phyloP scores from a whole-genome alignment of 1,139 yeast species.

The Saccharomycopsis hybrid region DNA sequence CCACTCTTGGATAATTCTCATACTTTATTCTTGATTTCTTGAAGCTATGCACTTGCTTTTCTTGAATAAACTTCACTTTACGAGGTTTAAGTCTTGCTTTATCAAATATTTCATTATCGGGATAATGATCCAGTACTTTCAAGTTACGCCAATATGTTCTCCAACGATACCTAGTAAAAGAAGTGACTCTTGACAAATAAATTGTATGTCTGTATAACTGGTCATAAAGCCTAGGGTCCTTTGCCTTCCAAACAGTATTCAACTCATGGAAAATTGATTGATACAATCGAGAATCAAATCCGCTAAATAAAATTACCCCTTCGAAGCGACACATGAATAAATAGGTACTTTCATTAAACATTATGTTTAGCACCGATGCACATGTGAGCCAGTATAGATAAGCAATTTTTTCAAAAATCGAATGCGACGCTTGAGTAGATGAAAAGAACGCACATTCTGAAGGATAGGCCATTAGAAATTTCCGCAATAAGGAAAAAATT shows the following conservation, averaged over 20 bases:
- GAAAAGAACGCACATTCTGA: conserved; percentile 5
- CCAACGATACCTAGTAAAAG: conserved; percentile 10
- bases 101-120: neutral
- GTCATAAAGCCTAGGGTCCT: conserved; percentile 3
- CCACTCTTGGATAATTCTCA: conserved; percentile 1
- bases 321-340: conserved; percentile 13
- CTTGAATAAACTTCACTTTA: neutral
- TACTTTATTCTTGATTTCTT: neutral
- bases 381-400: conserved; percentile 5
- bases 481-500: conserved; percentile 2
- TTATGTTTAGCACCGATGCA: conserved; percentile 4
- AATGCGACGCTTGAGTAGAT: neutral
- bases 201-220: conserved; percentile 5
- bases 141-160: conserved; percentile 1
- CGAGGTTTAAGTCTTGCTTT: neutral
- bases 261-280: conserved; percentile 5
- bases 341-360: conserved; percentile 7
- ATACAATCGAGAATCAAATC: conserved; percentile 1
- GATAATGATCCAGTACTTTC: neutral
- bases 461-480: neutral
- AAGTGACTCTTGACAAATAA: conserved; percentile 7
- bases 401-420: conserved; percentile 4
- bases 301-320: conserved; percentile 5
- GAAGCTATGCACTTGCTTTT: neutral
- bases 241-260: neutral